These are phyloP conservation scores for Paecilomyces fulvus DNA, from an alignment of 2,329 filamentous ascomycete genomes.

Conservation along the genomic window DNA sequence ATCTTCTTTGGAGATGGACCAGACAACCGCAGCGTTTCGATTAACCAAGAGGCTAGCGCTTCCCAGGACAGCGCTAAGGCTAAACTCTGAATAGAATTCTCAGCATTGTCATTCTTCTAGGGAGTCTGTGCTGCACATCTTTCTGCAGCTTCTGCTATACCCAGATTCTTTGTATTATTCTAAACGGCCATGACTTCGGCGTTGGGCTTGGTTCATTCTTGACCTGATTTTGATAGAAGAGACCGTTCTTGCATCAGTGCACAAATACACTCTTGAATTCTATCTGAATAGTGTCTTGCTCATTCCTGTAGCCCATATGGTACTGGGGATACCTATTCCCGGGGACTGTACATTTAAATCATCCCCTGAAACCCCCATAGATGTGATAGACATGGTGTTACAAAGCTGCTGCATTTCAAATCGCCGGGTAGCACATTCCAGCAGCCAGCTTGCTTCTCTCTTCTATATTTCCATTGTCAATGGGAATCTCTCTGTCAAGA, in stretches of 20 bases:
- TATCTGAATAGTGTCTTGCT: neutral
- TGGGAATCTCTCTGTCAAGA: neutral
- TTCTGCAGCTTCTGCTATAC: neutral
- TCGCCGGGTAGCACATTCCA: too few species aligned
- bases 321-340: neutral
- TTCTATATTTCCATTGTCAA: neutral
- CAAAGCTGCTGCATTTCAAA: too few species aligned
- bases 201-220: neutral
- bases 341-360: too few species aligned
- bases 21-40: constrained; percentile 65
- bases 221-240: neutral
- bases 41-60: constrained; percentile 83
- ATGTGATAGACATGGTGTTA: too few species aligned
- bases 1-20: constrained; percentile 90
- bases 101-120: neutral
- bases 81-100: constrained; percentile 34
- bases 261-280: neutral
- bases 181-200: neutral
- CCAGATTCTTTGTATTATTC: neutral
- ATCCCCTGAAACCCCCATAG: too few species aligned
- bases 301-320: neutral
- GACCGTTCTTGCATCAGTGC: neutral
- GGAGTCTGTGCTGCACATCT: neutral
- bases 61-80: constrained; percentile 39
- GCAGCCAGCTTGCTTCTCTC: too few species aligned